Base-by-base conservation (phyloP, 495 filamentous ascomycete genomes). In the Podospora conica region DNA sequence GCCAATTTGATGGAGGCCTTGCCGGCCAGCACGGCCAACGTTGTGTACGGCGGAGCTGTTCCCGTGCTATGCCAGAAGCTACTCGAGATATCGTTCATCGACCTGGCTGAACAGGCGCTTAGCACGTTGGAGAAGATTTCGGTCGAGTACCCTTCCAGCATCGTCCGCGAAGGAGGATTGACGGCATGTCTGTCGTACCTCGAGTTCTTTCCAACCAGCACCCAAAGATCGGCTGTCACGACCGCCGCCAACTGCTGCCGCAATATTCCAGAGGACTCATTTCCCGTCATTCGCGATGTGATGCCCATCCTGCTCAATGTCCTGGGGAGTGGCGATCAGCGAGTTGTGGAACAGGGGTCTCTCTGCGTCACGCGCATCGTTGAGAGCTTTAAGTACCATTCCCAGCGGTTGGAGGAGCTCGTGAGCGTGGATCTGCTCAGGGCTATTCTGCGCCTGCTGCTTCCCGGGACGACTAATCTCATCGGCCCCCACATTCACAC, bases 1-100 rank as follows among this genome's bases (percentile, higher is more conserved):
- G 96, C 96, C 58, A 97, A 99, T 70, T 76, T 99, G 29, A 99
- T 99, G 94, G 96, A 99, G 75, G 96, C 96, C 28, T 80, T 98
- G 23, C 93, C 95, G 23, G 87, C 91, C 20, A 93, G 95, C 60
- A 93, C 93, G 24, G 91, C 93, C 18, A 96, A 94, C 75, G 92
- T 99, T 23, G 96, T 98, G 40, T 98, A 97, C 74, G 93, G 93
- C 18, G 91, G 92, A 53, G 96, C 96, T 56, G 94, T 99, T 18
- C 94, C 96, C 1, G 86, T 98, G 23, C 80, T 99, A 15, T 97
- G 95, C 78, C 86, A 91, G 70, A 99, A 98, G 78, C 81, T 99
- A 55, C 79, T 97, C 61, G 93, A 98, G 73, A 97, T 97, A 60
- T 87, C 92, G 31, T 98, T 91, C 75, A 98, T 99, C 72, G 96